phyloP scores from a whole-genome alignment of 257 asterid species.

The Craterostigma plantagineum region DNA sequence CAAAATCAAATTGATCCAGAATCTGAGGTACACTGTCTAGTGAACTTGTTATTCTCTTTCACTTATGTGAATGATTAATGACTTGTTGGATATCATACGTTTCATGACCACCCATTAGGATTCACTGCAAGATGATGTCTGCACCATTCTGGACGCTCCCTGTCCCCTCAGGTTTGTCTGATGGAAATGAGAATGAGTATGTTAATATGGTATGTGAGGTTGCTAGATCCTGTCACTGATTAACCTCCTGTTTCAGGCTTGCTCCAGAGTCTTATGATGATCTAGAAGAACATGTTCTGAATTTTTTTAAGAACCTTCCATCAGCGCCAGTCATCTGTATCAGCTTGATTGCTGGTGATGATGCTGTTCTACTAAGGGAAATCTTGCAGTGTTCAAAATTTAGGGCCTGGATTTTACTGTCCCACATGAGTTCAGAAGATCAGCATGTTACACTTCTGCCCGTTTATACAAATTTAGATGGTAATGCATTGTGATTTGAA shows the following conservation, averaged over 20 bases:
- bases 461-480: constrained; percentile 31
- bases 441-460: constrained; percentile 68
- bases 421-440: constrained; percentile 54
- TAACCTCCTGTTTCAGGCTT: constrained; percentile 30
- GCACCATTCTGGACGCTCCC: constrained; percentile 12
- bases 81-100: constrained; percentile 14
- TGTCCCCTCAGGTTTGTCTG: constrained; percentile 25
- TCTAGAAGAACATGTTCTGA: constrained; percentile 39
- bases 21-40: constrained; percentile 26
- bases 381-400: constrained; percentile 32
- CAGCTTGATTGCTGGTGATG: constrained; percentile 63
- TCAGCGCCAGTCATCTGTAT: constrained; percentile 58
- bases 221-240: not conserved
- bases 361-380: constrained; percentile 46
- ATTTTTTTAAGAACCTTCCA: constrained; percentile 54
- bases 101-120: too few species aligned
- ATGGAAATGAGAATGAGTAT: constrained; percentile 1
- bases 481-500: constrained; percentile 16
- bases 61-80: constrained; percentile 8
- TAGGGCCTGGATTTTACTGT: constrained; percentile 62
- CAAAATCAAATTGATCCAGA: constrained; percentile 23
- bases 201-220: not conserved
- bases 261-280: constrained; percentile 35
- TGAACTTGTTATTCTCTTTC: not conserved
- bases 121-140: constrained; percentile 6